These are phyloP conservation scores for Fagopyrum homotropicum DNA, from an alignment of 148 eudicot genomes.

Conservation along the genomic window DNA sequence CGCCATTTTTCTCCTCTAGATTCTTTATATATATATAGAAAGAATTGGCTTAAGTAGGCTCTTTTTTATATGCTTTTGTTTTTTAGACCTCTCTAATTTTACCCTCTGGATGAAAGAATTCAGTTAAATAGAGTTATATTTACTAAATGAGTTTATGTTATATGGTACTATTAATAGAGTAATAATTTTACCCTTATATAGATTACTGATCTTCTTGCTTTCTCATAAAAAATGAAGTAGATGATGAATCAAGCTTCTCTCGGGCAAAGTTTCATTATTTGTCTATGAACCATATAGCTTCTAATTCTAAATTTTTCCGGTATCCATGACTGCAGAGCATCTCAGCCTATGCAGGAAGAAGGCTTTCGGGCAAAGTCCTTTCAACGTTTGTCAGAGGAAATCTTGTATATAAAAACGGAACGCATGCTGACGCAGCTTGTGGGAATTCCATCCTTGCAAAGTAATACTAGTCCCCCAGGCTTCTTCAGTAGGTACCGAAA, in stretches of 20 bases:
- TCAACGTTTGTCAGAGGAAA: constrained; percentile 86
- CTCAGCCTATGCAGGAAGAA: constrained; percentile 84
- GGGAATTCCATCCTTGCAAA: constrained; percentile 64
- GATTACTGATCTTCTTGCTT: neutral
- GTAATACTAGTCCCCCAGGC: constrained; percentile 9
- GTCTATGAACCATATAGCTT: neutral
- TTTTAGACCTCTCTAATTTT: no score
- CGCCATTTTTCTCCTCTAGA: constrained; percentile 6
- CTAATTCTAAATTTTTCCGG: neutral
- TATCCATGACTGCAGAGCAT: constrained; percentile 39
- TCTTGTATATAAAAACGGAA: constrained; percentile 65
- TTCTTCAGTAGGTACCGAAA: neutral
- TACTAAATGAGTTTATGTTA: no score
- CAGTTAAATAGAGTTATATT: no score
- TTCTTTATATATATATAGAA: neutral
- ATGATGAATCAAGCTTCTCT: neutral
- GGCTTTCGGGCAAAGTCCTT: constrained; percentile 66
- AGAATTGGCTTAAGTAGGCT: no score
- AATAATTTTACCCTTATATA: no score
- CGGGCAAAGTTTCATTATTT: neutral
- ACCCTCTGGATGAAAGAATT: no score
- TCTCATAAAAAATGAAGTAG: neutral
- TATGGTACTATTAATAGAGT: no score
- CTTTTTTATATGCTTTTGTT: no score
- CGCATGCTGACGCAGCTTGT: constrained; percentile 73